Conservation (phyloP, 108 stramenopile genomes). For the Phaeodactylum tricornutum region DNA sequence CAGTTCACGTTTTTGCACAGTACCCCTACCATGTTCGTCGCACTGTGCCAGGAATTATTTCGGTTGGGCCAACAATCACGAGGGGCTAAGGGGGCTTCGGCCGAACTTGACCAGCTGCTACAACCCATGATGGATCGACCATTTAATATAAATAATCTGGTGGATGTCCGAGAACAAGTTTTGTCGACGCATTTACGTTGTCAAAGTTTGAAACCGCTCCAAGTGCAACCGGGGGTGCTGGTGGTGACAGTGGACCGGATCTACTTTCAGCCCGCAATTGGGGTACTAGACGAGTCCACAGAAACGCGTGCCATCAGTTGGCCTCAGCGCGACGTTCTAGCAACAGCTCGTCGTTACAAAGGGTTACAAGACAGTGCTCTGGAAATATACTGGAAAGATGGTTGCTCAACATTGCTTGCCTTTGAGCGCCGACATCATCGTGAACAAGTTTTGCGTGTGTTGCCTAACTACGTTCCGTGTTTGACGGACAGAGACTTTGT, state of each 20-base stretch:
- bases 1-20: no score
- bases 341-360: conserved; percentile 58
- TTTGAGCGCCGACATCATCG: conserved; percentile 58
- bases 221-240: conserved; percentile 40
- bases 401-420: conserved; percentile 33
- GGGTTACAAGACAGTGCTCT: conserved; percentile 71
- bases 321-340: conserved; percentile 40
- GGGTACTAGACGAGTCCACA: conserved; percentile 1
- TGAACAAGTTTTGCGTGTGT: conserved; percentile 53
- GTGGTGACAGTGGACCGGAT: conserved; percentile 52
- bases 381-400: conserved; percentile 60
- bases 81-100: no score
- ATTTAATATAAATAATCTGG: conserved; percentile 53
- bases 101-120: no score
- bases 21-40: no score
- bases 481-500: conserved; percentile 75
- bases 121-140: conserved; percentile 44
- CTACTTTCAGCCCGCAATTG: conserved; percentile 56
- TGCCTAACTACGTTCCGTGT: conserved; percentile 44
- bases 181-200: conserved; percentile 29
- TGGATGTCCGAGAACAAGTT: conserved; percentile 52
- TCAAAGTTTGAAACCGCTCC: conserved; percentile 38
- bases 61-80: no score
- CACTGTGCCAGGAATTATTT: no score
- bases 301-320: conserved; percentile 23